Evolutionary conservation across 805 yeast species (phyloP).

Genomic region (Starmerella asiatica): DNA sequence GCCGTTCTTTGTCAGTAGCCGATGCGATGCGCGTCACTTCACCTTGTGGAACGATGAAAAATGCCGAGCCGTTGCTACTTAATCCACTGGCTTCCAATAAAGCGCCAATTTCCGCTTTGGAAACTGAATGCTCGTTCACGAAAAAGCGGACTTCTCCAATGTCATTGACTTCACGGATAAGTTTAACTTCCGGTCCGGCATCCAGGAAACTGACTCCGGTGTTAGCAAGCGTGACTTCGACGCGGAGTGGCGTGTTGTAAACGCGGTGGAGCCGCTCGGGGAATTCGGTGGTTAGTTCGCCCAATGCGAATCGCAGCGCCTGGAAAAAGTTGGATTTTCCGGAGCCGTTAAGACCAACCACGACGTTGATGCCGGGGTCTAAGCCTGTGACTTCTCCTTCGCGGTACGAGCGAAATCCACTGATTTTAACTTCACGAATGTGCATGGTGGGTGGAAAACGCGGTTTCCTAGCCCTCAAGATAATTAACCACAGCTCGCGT

Average conservation of each 20-base stretch:
- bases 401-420: conserved; percentile 88
- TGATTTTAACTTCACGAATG: conserved; percentile 43
- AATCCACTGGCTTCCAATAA: conserved; percentile 80
- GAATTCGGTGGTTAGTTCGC: conserved; percentile 23
- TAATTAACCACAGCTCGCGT: too few species aligned
- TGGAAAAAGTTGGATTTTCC: conserved; percentile 94
- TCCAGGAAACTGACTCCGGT: conserved; percentile 61
- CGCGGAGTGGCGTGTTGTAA: conserved; percentile 37
- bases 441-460: conserved; percentile 10
- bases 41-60: conserved; percentile 96
- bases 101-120: conserved; percentile 68
- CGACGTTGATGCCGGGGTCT: conserved; percentile 73
- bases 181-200: conserved; percentile 50
- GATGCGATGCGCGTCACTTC: conserved; percentile 76
- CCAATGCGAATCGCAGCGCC: conserved; percentile 80
- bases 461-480: neutral
- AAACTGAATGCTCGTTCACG: conserved; percentile 63
- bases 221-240: conserved; percentile 79
- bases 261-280: conserved; percentile 32
- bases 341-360: conserved; percentile 34
- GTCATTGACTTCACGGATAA: conserved; percentile 76
- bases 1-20: conserved; percentile 73
- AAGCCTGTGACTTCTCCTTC: conserved; percentile 62
- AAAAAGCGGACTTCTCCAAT: conserved; percentile 84
- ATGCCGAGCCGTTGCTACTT: conserved; percentile 75